phyloP scores from a whole-genome alignment of 345 rosid genomes.

The Hibiscus syriacus region DNA sequence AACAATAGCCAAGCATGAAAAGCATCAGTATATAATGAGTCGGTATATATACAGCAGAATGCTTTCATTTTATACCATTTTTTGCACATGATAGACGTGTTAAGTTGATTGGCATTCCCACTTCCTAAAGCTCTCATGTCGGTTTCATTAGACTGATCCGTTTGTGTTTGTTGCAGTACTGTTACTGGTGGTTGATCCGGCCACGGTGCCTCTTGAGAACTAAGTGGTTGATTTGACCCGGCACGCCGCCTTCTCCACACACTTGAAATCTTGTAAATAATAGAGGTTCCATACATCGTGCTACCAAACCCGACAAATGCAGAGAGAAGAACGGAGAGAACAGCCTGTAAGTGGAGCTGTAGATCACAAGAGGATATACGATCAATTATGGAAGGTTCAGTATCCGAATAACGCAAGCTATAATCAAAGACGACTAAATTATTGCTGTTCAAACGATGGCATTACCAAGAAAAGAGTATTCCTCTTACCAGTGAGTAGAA shows the following conservation, averaged over 20 bases:
- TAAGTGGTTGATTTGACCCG: slow-evolving; percentile 14
- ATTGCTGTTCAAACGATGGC: background rate
- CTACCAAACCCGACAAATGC: slow-evolving; percentile 71
- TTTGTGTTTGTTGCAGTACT: slow-evolving; percentile 3
- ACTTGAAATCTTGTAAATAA: slow-evolving; percentile 34
- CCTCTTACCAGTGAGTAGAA: slow-evolving; percentile 57
- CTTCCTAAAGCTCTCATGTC: slow-evolving; percentile 17
- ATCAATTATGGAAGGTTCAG: background rate
- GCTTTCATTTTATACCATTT: background rate
- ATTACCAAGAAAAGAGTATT: background rate
- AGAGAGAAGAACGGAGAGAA: slow-evolving; percentile 63
- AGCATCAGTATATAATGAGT: background rate
- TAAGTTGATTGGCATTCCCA: background rate
- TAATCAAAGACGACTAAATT: background rate
- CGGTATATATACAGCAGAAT: slow-evolving; percentile 8
- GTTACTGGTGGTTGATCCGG: slow-evolving; percentile 18
- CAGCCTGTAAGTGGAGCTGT: slow-evolving; percentile 66
- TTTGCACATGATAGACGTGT: background rate
- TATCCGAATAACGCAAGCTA: background rate
- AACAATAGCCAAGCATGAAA: background rate
- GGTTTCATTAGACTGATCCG: slow-evolving; percentile 1
- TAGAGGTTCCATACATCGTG: slow-evolving; percentile 52
- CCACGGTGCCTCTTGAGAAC: slow-evolving; percentile 15
- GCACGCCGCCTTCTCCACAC: slow-evolving; percentile 27
- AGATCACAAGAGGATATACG: slow-evolving; percentile 5